Base-by-base conservation (phyloP, 768 basidiomycete genomes). In the Mycena vitilis region DNA sequence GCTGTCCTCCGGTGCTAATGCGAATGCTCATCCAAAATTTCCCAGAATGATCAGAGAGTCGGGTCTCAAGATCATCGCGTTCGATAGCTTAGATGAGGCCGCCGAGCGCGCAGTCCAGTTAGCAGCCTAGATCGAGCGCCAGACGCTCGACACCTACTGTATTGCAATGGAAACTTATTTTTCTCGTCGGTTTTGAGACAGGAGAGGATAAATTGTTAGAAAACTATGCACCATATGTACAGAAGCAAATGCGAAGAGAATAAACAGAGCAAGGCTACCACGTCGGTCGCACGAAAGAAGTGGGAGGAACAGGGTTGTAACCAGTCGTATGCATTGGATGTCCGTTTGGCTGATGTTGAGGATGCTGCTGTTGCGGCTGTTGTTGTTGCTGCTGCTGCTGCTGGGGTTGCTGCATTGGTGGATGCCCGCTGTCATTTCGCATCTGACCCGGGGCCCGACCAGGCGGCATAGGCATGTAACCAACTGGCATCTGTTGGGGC, bases 81-180 rank as follows among this genome's bases (percentile, higher is more conserved):
- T 94, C 79, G 97, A 99, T 73, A 89, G 91, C 73, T 87, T 99
- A 34, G 98, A 99, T 75, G 94, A 95, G 70, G 97, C 97, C 66
- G 95, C 94, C 20, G 85, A 90, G 76, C 86, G 88, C 68, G 94
- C 95, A 52, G 94, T 92, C 54, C 81, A 91, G 79, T 78, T 94
- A 55, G 91, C 92, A 61, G 78, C 62, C 65, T 71, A 75, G 75
- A 73, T 76, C 4, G 40, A 23, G 54, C 54, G 36, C 40, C 23
- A 56, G 38, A 56, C 54, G 73, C 54, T 65, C 63, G 54, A 40
- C 38, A 55, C 42, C 37, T 55, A 60, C 30, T 57, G 65, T 66
- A 56, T 57, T 52, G 67, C 49, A 65, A 67, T 66, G 68, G 68
- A 56, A 56, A 74, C 57, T 58, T 57, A 69, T 52, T 53, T 53